Base-by-base conservation (phyloP, 192 early-diverging fungal species). In the Cladochytrium replicatum region DNA sequence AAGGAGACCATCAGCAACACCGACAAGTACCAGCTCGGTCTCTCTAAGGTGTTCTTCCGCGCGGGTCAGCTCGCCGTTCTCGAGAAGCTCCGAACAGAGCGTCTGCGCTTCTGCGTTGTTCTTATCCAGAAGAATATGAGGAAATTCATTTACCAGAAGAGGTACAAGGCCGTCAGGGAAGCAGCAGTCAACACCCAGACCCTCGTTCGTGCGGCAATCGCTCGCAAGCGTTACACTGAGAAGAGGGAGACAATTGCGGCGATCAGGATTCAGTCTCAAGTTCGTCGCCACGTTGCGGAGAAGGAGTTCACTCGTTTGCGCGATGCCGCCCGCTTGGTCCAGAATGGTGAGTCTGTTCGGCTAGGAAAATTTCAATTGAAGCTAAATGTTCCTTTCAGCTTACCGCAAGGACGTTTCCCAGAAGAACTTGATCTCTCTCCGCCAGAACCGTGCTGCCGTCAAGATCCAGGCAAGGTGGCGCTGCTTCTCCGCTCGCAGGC, bases 31-130 rank as follows among this genome's bases (percentile, higher is more conserved):
- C 91, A 97, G 72, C 71, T 97, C 13, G 96, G 96, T 51, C 62
- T 82, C 28, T 88, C 89, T 8, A 99, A 99, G 68, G 87, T 99
- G 41, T 99, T 99, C 71, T 99, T 99, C 91, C 83, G 96, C 24
- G 87, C 96, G 40, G 96, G 96, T 46, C 85, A 90, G 75, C 53
- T 88, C 39, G 88, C 88, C 9, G 84, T 74, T 57, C 58, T 91
- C 47, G 93, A 99, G 57, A 95, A 92, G 65, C 69, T 87, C 42
- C 82, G 93, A 27, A 69, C 86, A 3, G 89, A 92, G 53, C 73
- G 88, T 21, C 69, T 89, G 52, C 84, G 84, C 24, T 67, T 67
- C 11, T 86, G 86, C 38, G 92, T 89, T 30, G 80, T 87, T 3
- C 38, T 89, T 44, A 83, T 97, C 55, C 91, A 95, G 65, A 88